phyloP scores from a whole-genome alignment of 1,284 basidiomycete species.

The Trichosporon ovoides region DNA sequence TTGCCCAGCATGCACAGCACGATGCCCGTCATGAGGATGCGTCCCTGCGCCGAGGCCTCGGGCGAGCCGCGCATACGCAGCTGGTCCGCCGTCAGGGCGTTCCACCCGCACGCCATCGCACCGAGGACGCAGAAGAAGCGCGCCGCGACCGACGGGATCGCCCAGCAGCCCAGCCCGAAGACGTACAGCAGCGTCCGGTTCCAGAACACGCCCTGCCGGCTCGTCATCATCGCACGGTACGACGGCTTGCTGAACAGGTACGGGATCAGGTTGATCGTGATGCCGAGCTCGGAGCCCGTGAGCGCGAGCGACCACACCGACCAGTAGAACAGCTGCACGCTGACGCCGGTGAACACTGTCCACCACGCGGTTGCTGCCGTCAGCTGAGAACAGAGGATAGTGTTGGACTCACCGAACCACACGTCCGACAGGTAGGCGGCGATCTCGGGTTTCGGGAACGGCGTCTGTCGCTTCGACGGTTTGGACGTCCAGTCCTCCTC shows the following conservation, averaged over 20 bases:
- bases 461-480: slow-evolving; percentile 7
- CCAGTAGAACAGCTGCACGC: slow-evolving; percentile 84
- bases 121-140: slow-evolving; percentile 59
- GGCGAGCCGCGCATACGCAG: slow-evolving; percentile 52
- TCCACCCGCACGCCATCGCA: slow-evolving; percentile 55
- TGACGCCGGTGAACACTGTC: slow-evolving; percentile 77
- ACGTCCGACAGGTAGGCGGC: slow-evolving; percentile 40
- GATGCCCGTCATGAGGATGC: slow-evolving; percentile 63
- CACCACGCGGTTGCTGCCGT: slow-evolving; percentile 74
- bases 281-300: slow-evolving; percentile 66
- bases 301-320: slow-evolving; percentile 73
- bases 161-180: slow-evolving; percentile 60
- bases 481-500: slow-evolving; percentile 24
- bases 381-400: not conserved
- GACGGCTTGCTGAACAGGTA: slow-evolving; percentile 55
- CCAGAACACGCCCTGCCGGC: slow-evolving; percentile 53
- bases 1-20: slow-evolving; percentile 66
- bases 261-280: slow-evolving; percentile 65
- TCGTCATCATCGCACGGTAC: slow-evolving; percentile 52
- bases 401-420: slow-evolving; percentile 35
- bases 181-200: slow-evolving; percentile 55
- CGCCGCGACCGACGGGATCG: slow-evolving; percentile 55
- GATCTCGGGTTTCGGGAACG: slow-evolving; percentile 11
- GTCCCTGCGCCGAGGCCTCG: slow-evolving; percentile 46
- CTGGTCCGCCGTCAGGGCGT: slow-evolving; percentile 59